Conservation (phyloP, 2,329 filamentous ascomycete genomes). For the Aspergillus latus region DNA sequence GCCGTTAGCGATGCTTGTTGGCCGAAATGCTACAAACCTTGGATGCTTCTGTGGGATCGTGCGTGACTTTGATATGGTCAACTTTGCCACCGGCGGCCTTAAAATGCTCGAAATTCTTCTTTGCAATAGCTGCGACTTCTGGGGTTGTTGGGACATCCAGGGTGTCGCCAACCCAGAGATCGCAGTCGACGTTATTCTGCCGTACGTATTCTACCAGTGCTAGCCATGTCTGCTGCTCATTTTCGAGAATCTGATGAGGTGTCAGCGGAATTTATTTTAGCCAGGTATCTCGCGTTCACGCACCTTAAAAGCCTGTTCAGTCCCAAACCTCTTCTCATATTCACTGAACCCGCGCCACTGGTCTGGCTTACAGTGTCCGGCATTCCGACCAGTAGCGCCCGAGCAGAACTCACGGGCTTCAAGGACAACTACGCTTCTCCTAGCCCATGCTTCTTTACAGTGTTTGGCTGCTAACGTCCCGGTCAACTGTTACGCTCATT, state of each 20-base stretch:
- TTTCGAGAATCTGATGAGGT: not conserved
- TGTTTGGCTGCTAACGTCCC: constrained; percentile 4
- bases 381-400: constrained; percentile 2
- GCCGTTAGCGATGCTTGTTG: not conserved
- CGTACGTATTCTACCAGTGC: not conserved
- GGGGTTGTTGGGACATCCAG: constrained; percentile 6
- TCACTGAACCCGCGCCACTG: constrained; percentile 7
- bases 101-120: constrained; percentile 2
- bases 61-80: constrained; percentile 8
- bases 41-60: not conserved
- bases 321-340: constrained; percentile 1
- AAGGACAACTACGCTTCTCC: not conserved
- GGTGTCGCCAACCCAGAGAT: constrained; percentile 9
- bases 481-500: not conserved
- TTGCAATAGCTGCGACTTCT: constrained; percentile 1
- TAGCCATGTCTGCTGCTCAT: constrained; percentile 5
- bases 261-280: not conserved
- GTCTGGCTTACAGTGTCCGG: constrained; percentile 4
- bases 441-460: not conserved
- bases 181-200: constrained; percentile 9
- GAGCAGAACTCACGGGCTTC: constrained; percentile 8
- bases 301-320: constrained; percentile 7
- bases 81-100: not conserved
- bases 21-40: not conserved
- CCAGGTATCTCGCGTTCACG: too few relatives aligned